phyloP scores from a whole-genome alignment of 257 asterid species.

The Jacaranda mimosifolia region DNA sequence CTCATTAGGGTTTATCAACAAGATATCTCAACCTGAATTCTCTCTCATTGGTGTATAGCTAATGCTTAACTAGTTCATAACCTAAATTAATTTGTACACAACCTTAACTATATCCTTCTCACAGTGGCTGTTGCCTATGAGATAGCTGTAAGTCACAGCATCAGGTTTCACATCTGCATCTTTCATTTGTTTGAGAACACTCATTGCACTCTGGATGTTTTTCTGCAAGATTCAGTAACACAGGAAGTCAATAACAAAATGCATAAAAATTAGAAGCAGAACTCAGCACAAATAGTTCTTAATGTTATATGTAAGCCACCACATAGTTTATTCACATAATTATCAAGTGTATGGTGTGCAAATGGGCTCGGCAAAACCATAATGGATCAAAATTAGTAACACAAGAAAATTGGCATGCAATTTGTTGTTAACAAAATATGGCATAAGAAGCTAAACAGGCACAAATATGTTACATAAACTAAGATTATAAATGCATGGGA shows the following conservation, averaged over 20 bases:
- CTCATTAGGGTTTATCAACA: conserved; percentile 13
- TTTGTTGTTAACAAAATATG: conserved; percentile 16
- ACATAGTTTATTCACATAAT: conserved; percentile 24
- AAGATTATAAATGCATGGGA: conserved; percentile 26
- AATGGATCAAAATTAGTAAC: conserved; percentile 19
- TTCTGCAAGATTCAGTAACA: conserved; percentile 66
- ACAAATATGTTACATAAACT: not conserved
- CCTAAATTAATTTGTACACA: conserved; percentile 19
- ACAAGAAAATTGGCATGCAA: conserved; percentile 19
- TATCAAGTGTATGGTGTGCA: not conserved
- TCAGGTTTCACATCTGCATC: conserved; percentile 80
- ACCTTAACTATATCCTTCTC: conserved; percentile 83
- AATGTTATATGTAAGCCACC: conserved; percentile 20
- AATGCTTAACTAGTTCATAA: conserved; percentile 4
- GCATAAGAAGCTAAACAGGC: conserved; percentile 4
- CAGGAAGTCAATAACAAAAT: conserved; percentile 36
- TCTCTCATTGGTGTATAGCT: conserved; percentile 14
- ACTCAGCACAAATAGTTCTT: conserved; percentile 12
- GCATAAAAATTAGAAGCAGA: conserved; percentile 35
- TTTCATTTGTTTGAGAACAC: conserved; percentile 85
- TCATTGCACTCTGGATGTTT: conserved; percentile 56
- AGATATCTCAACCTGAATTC: conserved; percentile 16
- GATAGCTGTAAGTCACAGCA: conserved; percentile 79
- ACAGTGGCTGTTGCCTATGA: conserved; percentile 61
- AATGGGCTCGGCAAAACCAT: conserved; percentile 18